These are phyloP conservation scores for Pneumocystis sp. DNA, from an alignment of 1,139 yeast genomes.

Conservation along the genomic window DNA sequence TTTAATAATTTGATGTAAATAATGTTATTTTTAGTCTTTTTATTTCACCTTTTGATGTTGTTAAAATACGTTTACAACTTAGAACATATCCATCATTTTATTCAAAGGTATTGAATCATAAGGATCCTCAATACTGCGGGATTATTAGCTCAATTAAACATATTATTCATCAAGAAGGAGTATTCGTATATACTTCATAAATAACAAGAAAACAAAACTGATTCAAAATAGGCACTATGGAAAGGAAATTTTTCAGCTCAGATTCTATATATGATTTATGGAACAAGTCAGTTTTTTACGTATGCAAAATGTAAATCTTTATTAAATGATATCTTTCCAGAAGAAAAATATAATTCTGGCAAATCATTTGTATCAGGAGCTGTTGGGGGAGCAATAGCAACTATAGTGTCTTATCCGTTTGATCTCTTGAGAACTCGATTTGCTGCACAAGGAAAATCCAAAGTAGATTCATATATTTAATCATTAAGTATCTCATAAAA, in stretches of 20 bases:
- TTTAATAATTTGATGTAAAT: not conserved
- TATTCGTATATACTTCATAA: constrained; percentile 1
- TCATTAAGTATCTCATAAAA: constrained; percentile 7
- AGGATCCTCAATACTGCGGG: not conserved
- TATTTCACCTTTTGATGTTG: constrained; percentile 80
- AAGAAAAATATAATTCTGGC: not conserved
- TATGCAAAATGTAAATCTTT: constrained; percentile 31
- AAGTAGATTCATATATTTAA: constrained; percentile 1
- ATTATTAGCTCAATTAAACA: constrained; percentile 5
- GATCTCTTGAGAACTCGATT: constrained; percentile 74
- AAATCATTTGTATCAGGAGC: constrained; percentile 54
- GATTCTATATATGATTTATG: constrained; percentile 65
- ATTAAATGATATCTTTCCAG: not conserved
- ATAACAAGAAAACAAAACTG: not conserved
- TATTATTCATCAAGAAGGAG: constrained; percentile 9
- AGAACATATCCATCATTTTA: constrained; percentile 19
- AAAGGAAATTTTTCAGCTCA: constrained; percentile 93
- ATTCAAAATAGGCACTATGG: constrained; percentile 44
- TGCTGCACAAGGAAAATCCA: constrained; percentile 32
- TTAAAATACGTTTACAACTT: constrained; percentile 74
- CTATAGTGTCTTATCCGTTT: constrained; percentile 66
- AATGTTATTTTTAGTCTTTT: constrained; percentile 32
- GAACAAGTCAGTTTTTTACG: constrained; percentile 69
- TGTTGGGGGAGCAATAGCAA: constrained; percentile 60
- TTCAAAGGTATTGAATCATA: not conserved